Percentiles rank a stretch among this genome's conserved stretches.
Conservation (phyloP, 2,329 filamentous ascomycete species). For the Leptodontidium sp. region DNA sequence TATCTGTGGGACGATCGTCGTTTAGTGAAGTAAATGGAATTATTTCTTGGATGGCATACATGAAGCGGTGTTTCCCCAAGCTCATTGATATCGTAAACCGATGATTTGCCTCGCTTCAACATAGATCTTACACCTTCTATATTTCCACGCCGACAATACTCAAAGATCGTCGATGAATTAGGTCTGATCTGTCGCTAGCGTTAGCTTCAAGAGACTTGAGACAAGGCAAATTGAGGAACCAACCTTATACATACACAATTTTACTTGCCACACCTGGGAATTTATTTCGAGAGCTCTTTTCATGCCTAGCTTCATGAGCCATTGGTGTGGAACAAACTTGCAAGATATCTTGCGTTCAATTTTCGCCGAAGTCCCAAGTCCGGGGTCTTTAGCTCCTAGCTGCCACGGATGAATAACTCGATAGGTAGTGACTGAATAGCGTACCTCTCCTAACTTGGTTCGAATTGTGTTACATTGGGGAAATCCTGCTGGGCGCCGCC, state of each 20-base stretch:
- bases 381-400: no score
- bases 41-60: not conserved
- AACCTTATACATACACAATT: not conserved
- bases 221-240: not conserved
- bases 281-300: not conserved
- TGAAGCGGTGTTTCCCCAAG: not conserved
- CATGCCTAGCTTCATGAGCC: not conserved
- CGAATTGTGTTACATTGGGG: no score
- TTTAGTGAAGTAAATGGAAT: not conserved
- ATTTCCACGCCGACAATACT: not conserved
- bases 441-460: no score
- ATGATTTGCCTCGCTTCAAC: not conserved
- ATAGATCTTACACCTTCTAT: not conserved
- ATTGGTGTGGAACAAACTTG: not conserved
- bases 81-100: not conserved
- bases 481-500: no score
- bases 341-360: not conserved
- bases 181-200: not conserved
- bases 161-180: not conserved
- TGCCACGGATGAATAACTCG: no score
- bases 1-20: not conserved
- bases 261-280: not conserved
- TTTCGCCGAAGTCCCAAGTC: not conserved
- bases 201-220: not conserved
- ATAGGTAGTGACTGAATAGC: no score